phyloP scores from a whole-genome alignment of 345 rosid species.

The Eucalyptus cladocalyx region DNA sequence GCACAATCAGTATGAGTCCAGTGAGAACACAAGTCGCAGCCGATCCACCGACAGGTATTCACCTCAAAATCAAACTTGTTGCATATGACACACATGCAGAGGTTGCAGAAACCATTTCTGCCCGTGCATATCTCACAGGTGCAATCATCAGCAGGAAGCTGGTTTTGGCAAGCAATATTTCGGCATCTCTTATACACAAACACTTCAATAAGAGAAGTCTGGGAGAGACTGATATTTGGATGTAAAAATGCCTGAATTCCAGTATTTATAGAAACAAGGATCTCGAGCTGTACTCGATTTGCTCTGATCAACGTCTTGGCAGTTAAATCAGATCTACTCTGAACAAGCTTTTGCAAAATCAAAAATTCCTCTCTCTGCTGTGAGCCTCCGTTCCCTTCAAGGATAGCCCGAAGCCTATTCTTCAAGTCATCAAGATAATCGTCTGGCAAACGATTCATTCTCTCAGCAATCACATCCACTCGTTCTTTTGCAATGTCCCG shows the following conservation, averaged over 20 bases:
- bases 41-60: slow-evolving; percentile 96
- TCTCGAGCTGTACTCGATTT: slow-evolving; percentile 73
- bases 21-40: slow-evolving; percentile 94
- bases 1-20: slow-evolving; percentile 99
- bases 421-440: slow-evolving; percentile 76
- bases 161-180: slow-evolving; percentile 81
- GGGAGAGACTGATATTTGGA: slow-evolving; percentile 79
- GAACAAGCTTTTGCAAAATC: slow-evolving; percentile 70
- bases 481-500: slow-evolving; percentile 84
- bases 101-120: slow-evolving; percentile 92
- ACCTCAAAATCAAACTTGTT: slow-evolving; percentile 94
- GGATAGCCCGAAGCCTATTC: slow-evolving; percentile 56
- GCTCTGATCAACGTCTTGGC: slow-evolving; percentile 74
- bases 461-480: slow-evolving; percentile 67
- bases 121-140: slow-evolving; percentile 68
- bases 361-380: slow-evolving; percentile 75
- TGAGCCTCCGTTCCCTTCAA: slow-evolving; percentile 79
- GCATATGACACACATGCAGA: slow-evolving; percentile 97
- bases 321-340: slow-evolving; percentile 71
- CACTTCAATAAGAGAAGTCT: slow-evolving; percentile 72
- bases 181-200: slow-evolving; percentile 89
- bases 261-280: slow-evolving; percentile 82
- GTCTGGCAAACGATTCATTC: slow-evolving; percentile 63
- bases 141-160: slow-evolving; percentile 90
- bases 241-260: slow-evolving; percentile 92